Evolutionary conservation across 2,329 filamentous ascomycete genomes (phyloP), one percentile per base, ranked within the genome.

Genomic region (Neophaeococcomyces aloes): DNA sequence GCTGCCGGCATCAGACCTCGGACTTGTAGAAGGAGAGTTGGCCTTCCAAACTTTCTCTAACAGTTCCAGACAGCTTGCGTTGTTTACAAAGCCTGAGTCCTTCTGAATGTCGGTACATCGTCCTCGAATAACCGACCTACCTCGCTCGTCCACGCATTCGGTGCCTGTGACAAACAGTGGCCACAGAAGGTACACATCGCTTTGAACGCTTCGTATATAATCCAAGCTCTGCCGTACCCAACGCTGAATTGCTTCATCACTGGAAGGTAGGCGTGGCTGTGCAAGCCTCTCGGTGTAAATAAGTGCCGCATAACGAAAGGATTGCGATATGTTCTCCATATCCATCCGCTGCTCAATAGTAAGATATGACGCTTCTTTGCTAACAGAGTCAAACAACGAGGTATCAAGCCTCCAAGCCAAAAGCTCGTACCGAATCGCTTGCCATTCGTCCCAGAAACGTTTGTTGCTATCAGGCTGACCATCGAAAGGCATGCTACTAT

Each of bases 61-160:
- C 3, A 94, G 78, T 56, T 91, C 84, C 19, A 95, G 71, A 6
- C 84, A 86, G 5, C 83, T 83, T 31, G 93, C 73, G 60, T 94
- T 95, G 65, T 94, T 95, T 71, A 87, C 85, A 65, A 95, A 95
- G 1, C 88, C 88, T 42, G 83, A 89, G 52, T 89, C 83, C 23
- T 79, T 76, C 71, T 89, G 87, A 52, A 95, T 89, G 58, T 89
- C 86, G 34, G 80, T 73, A 65, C 86, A 94, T 54, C 87, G 81
- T 52, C 78, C 73, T 42, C 87, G 78, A 41, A 95, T 82, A 46
- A 88, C 77, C 45, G 77, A 76, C 50, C 88, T 83, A 57, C 94
- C 84, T 39, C 79, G 69, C 56, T 84, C 78, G 52, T 86, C 82
- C 50, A 91, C 81, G 56, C 86, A 94, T 66, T 95, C 89, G 17